Conservation (phyloP, 2,329 filamentous ascomycete species). For the Cercospora zeina region DNA sequence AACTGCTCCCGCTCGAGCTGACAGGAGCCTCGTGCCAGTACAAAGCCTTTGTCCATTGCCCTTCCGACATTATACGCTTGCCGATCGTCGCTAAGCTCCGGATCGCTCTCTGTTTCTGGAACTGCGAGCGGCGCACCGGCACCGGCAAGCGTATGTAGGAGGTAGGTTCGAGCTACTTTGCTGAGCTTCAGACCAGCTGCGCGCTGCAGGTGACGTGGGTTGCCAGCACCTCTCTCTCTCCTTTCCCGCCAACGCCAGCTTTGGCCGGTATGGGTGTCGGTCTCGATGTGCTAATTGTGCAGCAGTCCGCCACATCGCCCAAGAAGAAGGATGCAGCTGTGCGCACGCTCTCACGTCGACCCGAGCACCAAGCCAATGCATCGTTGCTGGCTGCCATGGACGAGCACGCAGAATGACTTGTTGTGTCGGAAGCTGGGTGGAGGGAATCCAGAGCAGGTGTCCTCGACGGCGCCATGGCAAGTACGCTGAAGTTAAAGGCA, state of each 20-base stretch:
- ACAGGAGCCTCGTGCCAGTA: slow-evolving; percentile 9
- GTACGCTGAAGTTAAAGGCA: slow-evolving; percentile 3
- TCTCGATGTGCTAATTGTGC: background rate
- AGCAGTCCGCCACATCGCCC: background rate
- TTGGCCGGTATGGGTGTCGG: background rate
- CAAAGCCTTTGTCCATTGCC: slow-evolving; percentile 14
- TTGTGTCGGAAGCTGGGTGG: slow-evolving; percentile 5
- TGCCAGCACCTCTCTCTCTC: background rate
- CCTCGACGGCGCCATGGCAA: slow-evolving; percentile 5
- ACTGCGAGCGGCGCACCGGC: background rate
- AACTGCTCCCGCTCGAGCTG: background rate
- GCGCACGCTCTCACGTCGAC: background rate
- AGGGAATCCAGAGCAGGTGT: background rate
- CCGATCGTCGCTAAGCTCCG: background rate
- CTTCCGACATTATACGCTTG: slow-evolving; percentile 1
- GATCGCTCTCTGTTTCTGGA: slow-evolving; percentile 5
- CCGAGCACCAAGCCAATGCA: background rate
- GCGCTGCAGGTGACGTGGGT: slow-evolving; percentile 5
- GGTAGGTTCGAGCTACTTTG: background rate
- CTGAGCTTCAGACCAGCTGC: slow-evolving; percentile 12
- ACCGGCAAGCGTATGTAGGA: background rate
- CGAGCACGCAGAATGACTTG: slow-evolving; percentile 4
- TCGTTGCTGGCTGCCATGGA: background rate
- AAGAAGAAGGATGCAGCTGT: background rate
- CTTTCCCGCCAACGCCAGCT: background rate